Base-by-base conservation (phyloP, 2,329 filamentous ascomycete genomes). In the Trichoderma asperellum region DNA sequence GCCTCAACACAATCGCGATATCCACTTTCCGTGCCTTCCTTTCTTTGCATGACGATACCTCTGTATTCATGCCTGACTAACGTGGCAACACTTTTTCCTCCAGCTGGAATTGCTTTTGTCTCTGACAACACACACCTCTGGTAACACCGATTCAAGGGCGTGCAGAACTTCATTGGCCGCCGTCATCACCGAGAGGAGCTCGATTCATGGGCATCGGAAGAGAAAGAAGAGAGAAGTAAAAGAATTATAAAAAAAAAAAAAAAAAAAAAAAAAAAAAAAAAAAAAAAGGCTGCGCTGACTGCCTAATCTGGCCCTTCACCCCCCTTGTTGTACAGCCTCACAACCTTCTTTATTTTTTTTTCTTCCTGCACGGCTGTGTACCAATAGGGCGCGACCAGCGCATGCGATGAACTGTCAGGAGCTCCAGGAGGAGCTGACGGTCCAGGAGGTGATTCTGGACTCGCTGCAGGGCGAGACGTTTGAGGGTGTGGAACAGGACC, bases 381-480 rank as follows among this genome's bases (percentile, higher is more conserved):
- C 35, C 40, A 56, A 62, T 55, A 71, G 55, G 55, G 70, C 57
- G 18, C 56, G 27, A n/a, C 59, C 57, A 65, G 29, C 53, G 63
- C 63, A 57, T 21, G 8, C 63, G 21, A 71, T 72, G 68, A 72
- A 68, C 11, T 59, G 77, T 21, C 73, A 76, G 58, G 75, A 74
- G 21, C 72, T 84, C 24, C 72, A 72, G 21, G 81, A 83, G 59
- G 83, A 85, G 68, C 74, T 86, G 70, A 76, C 73, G 37, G 77
- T 84, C 24, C 80, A 84, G 70, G 76, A 76, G 58, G 81, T 82
- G 61, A 78, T 86, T 24, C 76, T 86, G 3, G 72, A 74, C 8
- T 85, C 83, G 2, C 78, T 86, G n/a, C 49, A 71, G 24, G 71
- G 64, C 29, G 73, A 73, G 40, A 64, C 70, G 7, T 75, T 74